Base-by-base conservation (phyloP, 768 basidiomycete species). In the Jaapia argillacea region DNA sequence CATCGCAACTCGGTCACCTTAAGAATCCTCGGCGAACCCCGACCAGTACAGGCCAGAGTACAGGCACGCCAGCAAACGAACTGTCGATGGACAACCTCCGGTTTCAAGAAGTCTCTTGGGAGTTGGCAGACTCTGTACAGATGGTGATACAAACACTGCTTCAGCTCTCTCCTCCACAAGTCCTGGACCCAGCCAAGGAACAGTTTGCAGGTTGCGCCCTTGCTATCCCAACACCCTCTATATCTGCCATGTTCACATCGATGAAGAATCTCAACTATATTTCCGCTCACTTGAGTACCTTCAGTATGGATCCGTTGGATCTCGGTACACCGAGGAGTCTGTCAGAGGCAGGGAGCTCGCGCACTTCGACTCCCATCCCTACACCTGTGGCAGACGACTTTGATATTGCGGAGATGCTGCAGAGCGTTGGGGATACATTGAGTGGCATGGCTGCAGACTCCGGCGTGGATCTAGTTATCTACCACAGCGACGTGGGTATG, bases 191-290 rank as follows among this genome's bases (percentile, higher is more conserved):
- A n/a, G 81, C 85, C 2, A 93, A 87, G 60, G 92, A 97, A 56
- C 91, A 92, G 57, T 85, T 91, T 55, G 85, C 91, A 1, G 84
- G 88, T 21, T 94, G 88, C 59, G 76, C 90, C 2, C 62, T 97
- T 21, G 81, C 87, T 27, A 76, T 96, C 36, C 93, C 92, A 6
- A 86, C 86, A 0, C 76, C 90, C 4, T 88, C 84, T 50, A 73
- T 97, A 62, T 85, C 87, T 14, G 87, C 89, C 28, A 71, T 97
- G 59, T 77, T 96, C 58, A 88, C 87, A 14, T 75, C 83, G 28
- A 89, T 96, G 87, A 90, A 91, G 65, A 86, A 84, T 51, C 75
- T 97, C 50, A 94, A 94, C 58, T 94, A 87, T 55, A 76, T 96
- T 50, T 88, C 88, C 4, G 87, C 86, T n/a, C 85, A 89, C 58